A percentile compares a stretch with the other conserved stretches of the same genome.
phyloP scores from a whole-genome alignment of 2,329 filamentous ascomycete genomes.

The Colletotrichum orchidophilum region DNA sequence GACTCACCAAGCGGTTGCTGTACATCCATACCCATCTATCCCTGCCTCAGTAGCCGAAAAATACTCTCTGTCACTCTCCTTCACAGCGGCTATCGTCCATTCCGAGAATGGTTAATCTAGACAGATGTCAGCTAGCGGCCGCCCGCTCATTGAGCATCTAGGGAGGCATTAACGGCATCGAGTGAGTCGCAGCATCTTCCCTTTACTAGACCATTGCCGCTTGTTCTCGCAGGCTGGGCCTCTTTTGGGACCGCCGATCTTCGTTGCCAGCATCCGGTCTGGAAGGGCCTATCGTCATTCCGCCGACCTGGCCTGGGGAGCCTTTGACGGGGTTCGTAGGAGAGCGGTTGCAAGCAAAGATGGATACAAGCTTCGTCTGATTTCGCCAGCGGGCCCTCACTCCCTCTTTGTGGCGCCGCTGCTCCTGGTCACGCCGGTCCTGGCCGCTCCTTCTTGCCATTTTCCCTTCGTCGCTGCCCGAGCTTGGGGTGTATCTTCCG shows the following conservation, averaged over 20 bases:
- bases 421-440: conserved; percentile 9
- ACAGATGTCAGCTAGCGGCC: background rate
- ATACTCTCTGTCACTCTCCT: background rate
- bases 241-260: background rate
- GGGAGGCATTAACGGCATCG: background rate
- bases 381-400: background rate
- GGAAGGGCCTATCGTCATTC: background rate
- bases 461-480: background rate
- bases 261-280: background rate
- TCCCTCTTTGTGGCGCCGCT: conserved; percentile 5
- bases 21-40: background rate
- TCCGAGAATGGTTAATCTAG: background rate
- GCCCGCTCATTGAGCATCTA: background rate
- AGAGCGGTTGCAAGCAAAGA: background rate
- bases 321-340: background rate
- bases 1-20: background rate
- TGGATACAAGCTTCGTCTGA: background rate
- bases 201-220: background rate
- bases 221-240: background rate
- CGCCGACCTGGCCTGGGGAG: background rate
- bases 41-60: background rate
- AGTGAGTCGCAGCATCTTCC: background rate
- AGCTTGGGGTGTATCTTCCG: background rate
- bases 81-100: background rate
- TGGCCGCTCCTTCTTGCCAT: background rate